A percentile compares a stretch with the other conserved stretches of the same genome.
These are phyloP conservation scores for Candida buenavistaensis DNA, from an alignment of 1,139 yeast genomes.

Conservation along the genomic window DNA sequence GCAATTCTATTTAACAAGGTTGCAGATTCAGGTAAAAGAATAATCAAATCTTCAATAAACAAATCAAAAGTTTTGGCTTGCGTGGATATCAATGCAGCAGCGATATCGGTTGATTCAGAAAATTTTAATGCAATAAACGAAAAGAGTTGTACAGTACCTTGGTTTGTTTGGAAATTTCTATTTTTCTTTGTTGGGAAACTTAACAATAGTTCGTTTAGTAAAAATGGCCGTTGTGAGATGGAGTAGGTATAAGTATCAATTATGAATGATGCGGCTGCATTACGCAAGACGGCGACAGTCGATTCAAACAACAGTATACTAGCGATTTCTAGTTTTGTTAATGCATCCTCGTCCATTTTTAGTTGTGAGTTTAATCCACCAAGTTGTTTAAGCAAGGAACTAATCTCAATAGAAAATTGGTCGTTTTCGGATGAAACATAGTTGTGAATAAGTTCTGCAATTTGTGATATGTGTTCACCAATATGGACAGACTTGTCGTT, in stretches of 20 bases:
- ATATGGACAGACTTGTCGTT: conserved; percentile 3
- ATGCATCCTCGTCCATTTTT: conserved; percentile 10
- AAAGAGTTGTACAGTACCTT: conserved; percentile 52
- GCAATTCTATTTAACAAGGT: conserved; percentile 6
- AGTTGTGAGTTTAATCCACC: conserved; percentile 5
- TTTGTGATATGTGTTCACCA: conserved; percentile 5
- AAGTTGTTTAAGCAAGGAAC: conserved; percentile 9
- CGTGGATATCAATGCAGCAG: conserved; percentile 1
- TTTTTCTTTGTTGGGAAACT: conserved; percentile 51
- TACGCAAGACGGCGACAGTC: no score
- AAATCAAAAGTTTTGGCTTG: conserved; percentile 34
- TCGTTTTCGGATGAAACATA: not conserved
- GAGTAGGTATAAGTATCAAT: conserved; percentile 41
- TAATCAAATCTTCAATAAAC: conserved; percentile 55
- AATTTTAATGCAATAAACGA: conserved; percentile 46
- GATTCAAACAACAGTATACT: conserved; percentile 7
- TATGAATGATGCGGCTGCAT: conserved; percentile 11
- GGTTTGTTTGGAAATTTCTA: conserved; percentile 40
- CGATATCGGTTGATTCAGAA: not conserved
- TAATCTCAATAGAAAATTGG: not conserved
- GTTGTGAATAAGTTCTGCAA: conserved; percentile 3
- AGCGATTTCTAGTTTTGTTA: conserved; percentile 12
- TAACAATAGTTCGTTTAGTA: conserved; percentile 59
- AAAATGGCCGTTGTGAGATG: conserved; percentile 55
- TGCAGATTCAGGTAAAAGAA: conserved; percentile 51